Base-by-base conservation (phyloP, 1,284 basidiomycete genomes). In the Hemileia vastatrix region DNA sequence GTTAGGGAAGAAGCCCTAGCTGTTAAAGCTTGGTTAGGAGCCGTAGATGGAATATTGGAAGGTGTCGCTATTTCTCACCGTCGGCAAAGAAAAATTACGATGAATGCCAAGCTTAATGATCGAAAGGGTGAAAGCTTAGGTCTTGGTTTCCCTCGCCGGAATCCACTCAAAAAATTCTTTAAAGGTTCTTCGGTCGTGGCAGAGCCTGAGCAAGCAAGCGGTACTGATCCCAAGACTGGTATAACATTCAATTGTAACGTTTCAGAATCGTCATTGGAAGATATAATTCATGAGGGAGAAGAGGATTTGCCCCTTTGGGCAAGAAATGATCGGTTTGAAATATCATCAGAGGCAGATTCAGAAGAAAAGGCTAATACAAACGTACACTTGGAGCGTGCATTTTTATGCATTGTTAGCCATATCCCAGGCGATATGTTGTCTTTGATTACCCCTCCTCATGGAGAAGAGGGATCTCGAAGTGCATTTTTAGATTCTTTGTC, bases 291-390 rank as follows among this genome's bases (percentile, higher is more conserved):
- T n/a, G n/a, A n/a, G n/a, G n/a, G n/a, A n/a, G 86, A 87, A 61
- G 82, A 83, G 3, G 81, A 84, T 6, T 77, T 88, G 2, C 87
- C 88, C 0, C 79, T 79, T 2, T 90, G 88, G 88, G 87, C 88
- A 8, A 81, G 81, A 67, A 78, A 82, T 15, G 76, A 76, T 9
- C 71, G 77, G 5, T 87, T 85, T 70, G n/a, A n/a, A n/a, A n/a
- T n/a, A n/a, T n/a, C 18, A 31, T 23, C 47, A 9, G 65, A 87
- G 86, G 79, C n/a, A n/a, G n/a, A n/a, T n/a, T n/a, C n/a, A n/a
- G n/a, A n/a, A n/a, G n/a, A n/a, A n/a, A n/a, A 11, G 21, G 45
- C 1, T n/a, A 48, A 31, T 43, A 31, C 19, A 47, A 15, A 32
- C 33, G 15, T 21, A 5, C 19, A 4, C 18, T 24, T 48, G 4